Percentiles rank a stretch among this genome's conserved stretches.
Conservation (phyloP, 208 protist genomes). For the Leishmania braziliensis region DNA sequence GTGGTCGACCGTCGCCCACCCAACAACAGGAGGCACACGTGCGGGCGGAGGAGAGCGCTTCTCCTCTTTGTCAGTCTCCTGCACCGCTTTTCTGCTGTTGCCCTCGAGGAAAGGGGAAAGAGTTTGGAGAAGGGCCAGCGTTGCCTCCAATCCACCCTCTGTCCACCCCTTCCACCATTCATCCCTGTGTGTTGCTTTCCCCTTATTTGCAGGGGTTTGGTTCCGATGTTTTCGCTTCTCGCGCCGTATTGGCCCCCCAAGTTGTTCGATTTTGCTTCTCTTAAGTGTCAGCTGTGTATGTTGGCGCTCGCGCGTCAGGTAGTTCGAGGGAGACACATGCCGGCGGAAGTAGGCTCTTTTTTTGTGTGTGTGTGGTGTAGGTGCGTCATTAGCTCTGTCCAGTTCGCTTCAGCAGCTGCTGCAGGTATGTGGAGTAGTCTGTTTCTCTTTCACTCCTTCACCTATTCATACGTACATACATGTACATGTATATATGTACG, state of each 20-base stretch:
- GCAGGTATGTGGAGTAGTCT: not conserved
- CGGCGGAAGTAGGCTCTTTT: not conserved
- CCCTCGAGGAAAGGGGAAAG: no score
- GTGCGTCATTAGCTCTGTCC: not conserved
- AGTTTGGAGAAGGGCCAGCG: no score
- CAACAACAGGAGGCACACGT: no score
- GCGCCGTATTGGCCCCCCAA: not conserved
- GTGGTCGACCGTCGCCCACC: not conserved
- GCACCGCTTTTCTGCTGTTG: no score
- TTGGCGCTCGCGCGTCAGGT: not conserved
- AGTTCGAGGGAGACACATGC: not conserved
- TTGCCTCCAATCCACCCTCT: no score
- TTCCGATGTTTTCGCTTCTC: no score
- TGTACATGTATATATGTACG: slow-evolving; percentile 23
- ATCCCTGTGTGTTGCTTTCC: slow-evolving; percentile 1
- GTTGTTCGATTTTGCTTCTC: not conserved
- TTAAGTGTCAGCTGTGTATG: not conserved
- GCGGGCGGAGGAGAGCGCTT: no score
- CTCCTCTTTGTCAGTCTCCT: no score
- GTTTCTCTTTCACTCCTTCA: not conserved
- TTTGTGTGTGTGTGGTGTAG: not conserved
- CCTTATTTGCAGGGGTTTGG: not conserved
- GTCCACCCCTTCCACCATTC: no score
- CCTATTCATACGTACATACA: slow-evolving; percentile 31
- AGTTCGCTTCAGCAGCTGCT: not conserved